Evolutionary conservation across 2,329 filamentous ascomycete species (phyloP).

Genomic region (Phyllosticta citrichinensis): DNA sequence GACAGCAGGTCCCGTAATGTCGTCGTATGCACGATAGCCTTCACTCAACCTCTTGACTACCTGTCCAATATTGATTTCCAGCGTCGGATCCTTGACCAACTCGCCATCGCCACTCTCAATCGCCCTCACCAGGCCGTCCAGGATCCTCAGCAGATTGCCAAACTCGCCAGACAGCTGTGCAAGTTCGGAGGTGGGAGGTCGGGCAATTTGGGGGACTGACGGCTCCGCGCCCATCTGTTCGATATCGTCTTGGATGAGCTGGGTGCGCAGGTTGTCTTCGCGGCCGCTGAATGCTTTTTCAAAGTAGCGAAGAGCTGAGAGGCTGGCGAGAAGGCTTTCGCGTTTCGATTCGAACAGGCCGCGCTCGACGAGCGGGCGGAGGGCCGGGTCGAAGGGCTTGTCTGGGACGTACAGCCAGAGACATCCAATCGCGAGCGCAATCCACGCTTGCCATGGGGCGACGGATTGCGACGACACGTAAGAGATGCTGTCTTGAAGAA

Average conservation of each 20-base stretch:
- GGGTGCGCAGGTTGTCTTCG: conserved; percentile 54
- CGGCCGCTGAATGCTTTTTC: conserved; percentile 60
- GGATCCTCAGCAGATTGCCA: conserved; percentile 51
- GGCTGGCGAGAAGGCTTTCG: conserved; percentile 43
- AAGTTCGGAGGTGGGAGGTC: conserved; percentile 60
- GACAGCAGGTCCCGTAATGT: conserved; percentile 68
- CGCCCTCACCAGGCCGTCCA: conserved; percentile 20
- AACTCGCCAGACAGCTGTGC: conserved; percentile 73
- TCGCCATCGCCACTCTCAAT: conserved; percentile 16
- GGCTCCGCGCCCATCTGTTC: conserved; percentile 56
- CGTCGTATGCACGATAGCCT: conserved; percentile 70
- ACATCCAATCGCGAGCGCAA: conserved; percentile 63
- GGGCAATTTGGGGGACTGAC: conserved; percentile 56
- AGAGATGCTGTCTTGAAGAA: background rate
- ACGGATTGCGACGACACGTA: background rate
- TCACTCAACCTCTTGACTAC: conserved; percentile 60
- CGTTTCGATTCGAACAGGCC: conserved; percentile 48
- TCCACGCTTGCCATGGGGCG: conserved; percentile 51
- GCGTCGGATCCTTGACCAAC: conserved; percentile 21
- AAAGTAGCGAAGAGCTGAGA: conserved; percentile 54
- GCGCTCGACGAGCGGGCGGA: conserved; percentile 53
- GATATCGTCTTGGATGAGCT: conserved; percentile 54
- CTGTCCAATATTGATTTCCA: conserved; percentile 51
- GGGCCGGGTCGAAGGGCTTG: conserved; percentile 70
- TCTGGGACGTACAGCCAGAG: conserved; percentile 79